phyloP scores from a whole-genome alignment of 306 rosid genomes.

The Trichosanthes cucumerina region DNA sequence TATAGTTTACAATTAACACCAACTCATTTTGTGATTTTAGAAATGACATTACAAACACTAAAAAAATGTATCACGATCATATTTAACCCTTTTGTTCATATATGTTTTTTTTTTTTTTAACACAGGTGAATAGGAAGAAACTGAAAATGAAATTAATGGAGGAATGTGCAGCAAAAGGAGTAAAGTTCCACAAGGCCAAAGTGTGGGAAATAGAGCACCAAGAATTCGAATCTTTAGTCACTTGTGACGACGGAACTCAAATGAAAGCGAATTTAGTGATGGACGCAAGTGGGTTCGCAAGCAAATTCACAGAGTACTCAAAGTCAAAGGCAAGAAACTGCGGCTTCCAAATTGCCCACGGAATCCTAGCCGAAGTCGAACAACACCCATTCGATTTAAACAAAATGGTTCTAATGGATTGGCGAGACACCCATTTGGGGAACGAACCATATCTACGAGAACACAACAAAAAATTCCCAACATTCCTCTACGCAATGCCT shows the following conservation, averaged over 20 bases:
- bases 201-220: conserved; percentile 48
- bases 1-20: no score
- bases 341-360: conserved; percentile 80
- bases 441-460: conserved; percentile 55
- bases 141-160: conserved; percentile 39
- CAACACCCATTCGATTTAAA: conserved; percentile 71
- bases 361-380: conserved; percentile 68
- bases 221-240: conserved; percentile 41
- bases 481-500: conserved; percentile 92
- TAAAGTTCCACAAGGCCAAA: conserved; percentile 54
- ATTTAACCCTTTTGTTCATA: no score
- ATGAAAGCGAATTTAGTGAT: conserved; percentile 56
- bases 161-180: conserved; percentile 49
- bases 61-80: no score
- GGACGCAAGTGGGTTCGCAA: conserved; percentile 77
- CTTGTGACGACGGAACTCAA: conserved; percentile 52
- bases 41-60: no score
- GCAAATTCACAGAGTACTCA: conserved; percentile 30
- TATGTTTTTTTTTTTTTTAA: no score
- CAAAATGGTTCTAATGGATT: conserved; percentile 62
- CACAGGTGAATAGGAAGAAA: conserved; percentile 48
- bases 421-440: conserved; percentile 68
- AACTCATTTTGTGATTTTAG: no score
- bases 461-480: conserved; percentile 43
- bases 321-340: conserved; percentile 42